Evolutionary conservation across 2,329 filamentous ascomycete species (phyloP), one percentile per base, ranked within the genome.

Genomic region (Colletotrichum salicis): DNA sequence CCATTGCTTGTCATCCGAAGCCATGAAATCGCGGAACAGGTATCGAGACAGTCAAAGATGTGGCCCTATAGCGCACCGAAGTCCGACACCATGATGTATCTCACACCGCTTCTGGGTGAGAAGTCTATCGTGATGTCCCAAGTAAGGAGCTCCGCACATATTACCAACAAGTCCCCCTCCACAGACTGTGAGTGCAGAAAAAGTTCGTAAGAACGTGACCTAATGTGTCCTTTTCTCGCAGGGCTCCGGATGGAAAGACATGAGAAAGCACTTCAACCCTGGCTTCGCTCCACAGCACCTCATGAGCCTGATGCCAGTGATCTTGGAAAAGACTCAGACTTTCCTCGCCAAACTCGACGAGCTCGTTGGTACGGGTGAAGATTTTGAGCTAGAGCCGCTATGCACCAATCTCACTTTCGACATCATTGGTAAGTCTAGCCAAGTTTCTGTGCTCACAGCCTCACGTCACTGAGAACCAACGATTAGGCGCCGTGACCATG

Each of bases 261-360:
- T 74, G 29, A 79, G 82, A n/a, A 81, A 79, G 67, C 76, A 78
- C 31, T 81, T 80, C 74, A 83, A 80, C 71, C 80, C 79, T 0
- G 82, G 80, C 1, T 84, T 84, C 61, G 79, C 82, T 1, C 81
- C 80, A 1, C 79, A 82, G 64, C 80, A 84, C 41, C 76, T 84
- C n/a, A 77, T 82, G 70, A 79, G 76, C 4, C 75, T 83, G 1
- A 68, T 84, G 62, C 81, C 81, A 0, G 73, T 74, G 48, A 81
- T 84, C 55, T 56, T 83, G 5, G 80, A 83, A 27, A 83, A 83
- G 73, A 77, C 76, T 0, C 54, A 63, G 35, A 73, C 75, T 1
- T 82, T 83, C 55, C 27, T 82, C 3, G 60, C 41, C 13, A 66
- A 67, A n/a, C 64, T 74, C 12, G 57, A 74, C 54, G 33, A 31